Base-by-base conservation (phyloP, 495 filamentous ascomycete species). In the Penicillium paxilli region DNA sequence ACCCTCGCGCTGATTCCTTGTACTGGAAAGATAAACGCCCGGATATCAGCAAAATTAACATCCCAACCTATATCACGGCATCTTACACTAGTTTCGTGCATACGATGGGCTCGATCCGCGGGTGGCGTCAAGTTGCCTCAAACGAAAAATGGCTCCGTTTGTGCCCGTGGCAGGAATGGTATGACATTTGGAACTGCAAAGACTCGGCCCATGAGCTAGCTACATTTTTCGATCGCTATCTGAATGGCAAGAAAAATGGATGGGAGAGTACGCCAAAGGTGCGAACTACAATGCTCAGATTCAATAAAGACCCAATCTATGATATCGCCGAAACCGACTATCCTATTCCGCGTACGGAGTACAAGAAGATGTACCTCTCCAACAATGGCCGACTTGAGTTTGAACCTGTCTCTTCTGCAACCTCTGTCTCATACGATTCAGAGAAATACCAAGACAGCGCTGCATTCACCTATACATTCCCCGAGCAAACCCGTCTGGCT, bases 41-140 rank as follows among this genome's bases (percentile, higher is more conserved):
- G 0, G 44, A 52, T 22, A 25, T 66, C 5, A 28, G 41, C 0
- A 56, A 49, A 12, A 62, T 70, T 24, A 47, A 54, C 1, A 48
- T 64, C 10, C 69, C 69, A 7, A 47, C 50, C 1, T 70, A 70
- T 35, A 47, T 58, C 3, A 22, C 51, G 1, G 72, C 51, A 2
- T 66, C 54, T 7, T 66, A 62, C 24, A 60, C 59, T 3, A 68
- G 51, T 26, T 53, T 51, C 19, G 62, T 76, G 2, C 74, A 78
- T 47, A 65, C 64, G 10, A 66, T 70, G 59, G 74, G 74, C 0
- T 65, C 72, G 2, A 49, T 78, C 12, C 55, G 72, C 4, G 73
- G 60, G 6, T 78, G 55, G 40, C 24, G 64, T n/a, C 59, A 70
- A 44, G 20, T 68, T 9, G 55, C 56, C 0, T 53, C 58, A 21